Evolutionary conservation across 73 alveolate genomes (phyloP).

Genomic region (Symbiodinium natans): DNA sequence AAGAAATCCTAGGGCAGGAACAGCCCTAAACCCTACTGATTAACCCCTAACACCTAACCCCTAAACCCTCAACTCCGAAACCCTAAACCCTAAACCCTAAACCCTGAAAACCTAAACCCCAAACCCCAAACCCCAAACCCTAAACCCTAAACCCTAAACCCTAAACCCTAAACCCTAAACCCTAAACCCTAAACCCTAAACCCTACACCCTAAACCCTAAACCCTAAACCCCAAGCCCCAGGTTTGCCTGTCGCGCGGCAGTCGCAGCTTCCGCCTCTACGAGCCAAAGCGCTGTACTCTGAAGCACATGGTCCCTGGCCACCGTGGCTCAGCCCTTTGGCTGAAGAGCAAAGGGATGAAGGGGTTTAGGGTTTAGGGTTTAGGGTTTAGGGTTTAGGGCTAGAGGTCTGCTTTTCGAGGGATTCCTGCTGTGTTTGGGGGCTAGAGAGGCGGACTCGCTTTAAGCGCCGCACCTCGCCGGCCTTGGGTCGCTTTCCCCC

Average conservation of each 20-base stretch:
- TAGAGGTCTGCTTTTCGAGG: not conserved
- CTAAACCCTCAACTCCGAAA: not conserved
- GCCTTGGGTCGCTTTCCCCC: too few species aligned
- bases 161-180: too few species aligned
- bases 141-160: too few species aligned
- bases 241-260: conserved; percentile 72
- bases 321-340: conserved; percentile 43
- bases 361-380: not conserved
- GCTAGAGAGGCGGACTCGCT: too few species aligned
- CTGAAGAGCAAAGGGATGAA: not conserved
- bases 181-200: too few species aligned
- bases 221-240: too few species aligned
- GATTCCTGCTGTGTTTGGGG: too few species aligned
- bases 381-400: not conserved
- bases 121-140: too few species aligned
- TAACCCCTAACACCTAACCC: not conserved
- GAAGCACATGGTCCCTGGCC: conserved; percentile 65
- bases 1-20: too few species aligned
- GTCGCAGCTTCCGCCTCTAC: conserved; percentile 64
- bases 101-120: not conserved
- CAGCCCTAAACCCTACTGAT: too few species aligned
- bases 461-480: too few species aligned
- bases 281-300: conserved; percentile 79
- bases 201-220: too few species aligned
- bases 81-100: not conserved